A percentile compares a stretch with the other conserved stretches of the same genome.
Conservation (phyloP, 2,329 filamentous ascomycete species). For the Grosmannia huntii region DNA sequence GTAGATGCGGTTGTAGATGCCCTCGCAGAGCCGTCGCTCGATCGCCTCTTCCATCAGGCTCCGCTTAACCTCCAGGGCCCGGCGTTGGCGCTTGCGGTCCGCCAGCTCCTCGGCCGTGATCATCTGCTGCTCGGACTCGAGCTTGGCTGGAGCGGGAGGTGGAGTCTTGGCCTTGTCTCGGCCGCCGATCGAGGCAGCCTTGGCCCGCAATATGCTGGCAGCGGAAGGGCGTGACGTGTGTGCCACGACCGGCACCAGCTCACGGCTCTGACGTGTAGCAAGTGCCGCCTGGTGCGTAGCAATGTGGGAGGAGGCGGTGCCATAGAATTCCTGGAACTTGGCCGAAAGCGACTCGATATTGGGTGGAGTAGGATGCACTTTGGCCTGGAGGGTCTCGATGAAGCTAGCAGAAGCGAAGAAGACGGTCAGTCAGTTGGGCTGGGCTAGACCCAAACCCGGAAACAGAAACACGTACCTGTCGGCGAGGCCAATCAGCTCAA, state of each 20-base stretch:
- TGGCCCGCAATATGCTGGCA: conserved; percentile 42
- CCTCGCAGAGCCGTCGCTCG: conserved; percentile 73
- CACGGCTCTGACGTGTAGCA: conserved; percentile 60
- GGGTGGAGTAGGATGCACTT: conserved; percentile 72
- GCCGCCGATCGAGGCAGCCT: conserved; percentile 37
- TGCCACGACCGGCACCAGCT: conserved; percentile 42
- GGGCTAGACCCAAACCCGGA: too few relatives aligned
- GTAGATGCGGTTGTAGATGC: conserved; percentile 79
- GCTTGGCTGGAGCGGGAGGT: conserved; percentile 15
- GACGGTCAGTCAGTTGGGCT: background rate
- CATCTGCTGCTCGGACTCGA: conserved; percentile 62
- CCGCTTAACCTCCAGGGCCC: conserved; percentile 65
- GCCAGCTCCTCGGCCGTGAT: conserved; percentile 76
- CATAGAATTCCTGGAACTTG: conserved; percentile 94
- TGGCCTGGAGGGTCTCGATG: conserved; percentile 77
- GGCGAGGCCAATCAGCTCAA: conserved; percentile 80
- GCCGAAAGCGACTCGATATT: conserved; percentile 69
- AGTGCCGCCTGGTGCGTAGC: conserved; percentile 75
- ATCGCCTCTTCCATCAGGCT: conserved; percentile 77
- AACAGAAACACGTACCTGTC: conserved; percentile 50
- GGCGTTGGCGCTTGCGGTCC: conserved; percentile 65
- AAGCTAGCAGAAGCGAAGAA: conserved; percentile 45
- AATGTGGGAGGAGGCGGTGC: conserved; percentile 66
- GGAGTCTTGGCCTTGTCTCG: conserved; percentile 35
- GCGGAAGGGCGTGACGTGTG: conserved; percentile 42